phyloP scores from a whole-genome alignment of 495 filamentous ascomycete genomes.

The Podospora pseudopauciseta region DNA sequence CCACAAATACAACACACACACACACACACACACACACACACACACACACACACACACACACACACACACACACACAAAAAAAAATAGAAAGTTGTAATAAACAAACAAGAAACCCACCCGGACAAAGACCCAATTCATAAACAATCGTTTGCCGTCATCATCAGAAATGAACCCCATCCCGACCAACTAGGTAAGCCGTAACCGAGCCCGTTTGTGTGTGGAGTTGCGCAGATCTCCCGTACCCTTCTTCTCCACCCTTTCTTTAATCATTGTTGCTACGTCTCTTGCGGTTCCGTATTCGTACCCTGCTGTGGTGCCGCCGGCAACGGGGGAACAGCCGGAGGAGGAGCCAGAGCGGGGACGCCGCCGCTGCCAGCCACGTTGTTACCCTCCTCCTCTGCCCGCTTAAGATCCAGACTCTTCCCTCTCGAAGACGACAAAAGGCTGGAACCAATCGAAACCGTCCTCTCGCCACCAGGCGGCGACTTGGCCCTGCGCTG shows the following conservation, averaged over 20 bases:
- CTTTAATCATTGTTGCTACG: neutral
- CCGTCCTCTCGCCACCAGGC: constrained; percentile 33
- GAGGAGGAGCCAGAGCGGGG: constrained; percentile 8
- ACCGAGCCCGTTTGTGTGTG: neutral
- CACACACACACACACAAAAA: too few species aligned
- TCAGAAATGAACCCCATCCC: neutral
- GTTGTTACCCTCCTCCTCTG: constrained; percentile 29
- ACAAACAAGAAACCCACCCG: neutral
- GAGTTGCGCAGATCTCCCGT: neutral
- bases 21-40: too few species aligned
- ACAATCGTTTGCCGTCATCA: neutral
- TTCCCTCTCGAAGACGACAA: constrained; percentile 35
- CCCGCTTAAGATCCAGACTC: constrained; percentile 42
- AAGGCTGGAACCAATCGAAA: constrained; percentile 23
- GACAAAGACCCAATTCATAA: neutral
- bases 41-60: too few species aligned
- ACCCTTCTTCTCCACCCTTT: neutral
- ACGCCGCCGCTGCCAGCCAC: constrained; percentile 10
- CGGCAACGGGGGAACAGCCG: neutral
- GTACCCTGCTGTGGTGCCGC: neutral
- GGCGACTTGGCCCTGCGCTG: constrained; percentile 51
- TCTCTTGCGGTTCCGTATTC: neutral
- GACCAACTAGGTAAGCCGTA: neutral
- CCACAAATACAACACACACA: neutral
- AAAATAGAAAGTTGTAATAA: neutral